Percentiles rank a stretch among this genome's conserved stretches.
Evolutionary conservation across 768 basidiomycete species (phyloP).

Genomic region (Lepiota venenata): DNA sequence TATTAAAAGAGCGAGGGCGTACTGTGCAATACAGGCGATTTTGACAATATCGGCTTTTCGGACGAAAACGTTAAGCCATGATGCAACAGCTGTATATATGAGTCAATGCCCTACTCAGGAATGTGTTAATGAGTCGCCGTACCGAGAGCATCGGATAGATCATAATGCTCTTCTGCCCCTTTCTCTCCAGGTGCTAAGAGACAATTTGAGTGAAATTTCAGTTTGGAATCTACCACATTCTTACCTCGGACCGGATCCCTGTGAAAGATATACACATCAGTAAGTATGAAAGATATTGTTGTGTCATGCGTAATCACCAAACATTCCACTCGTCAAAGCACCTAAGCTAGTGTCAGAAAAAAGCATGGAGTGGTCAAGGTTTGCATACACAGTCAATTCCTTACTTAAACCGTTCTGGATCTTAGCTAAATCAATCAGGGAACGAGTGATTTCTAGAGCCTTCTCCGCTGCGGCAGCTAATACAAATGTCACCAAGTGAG

Average conservation of each 20-base stretch:
- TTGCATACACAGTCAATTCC: conserved; percentile 33
- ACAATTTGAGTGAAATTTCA: neutral
- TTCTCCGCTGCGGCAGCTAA: conserved; percentile 49
- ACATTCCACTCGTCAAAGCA: conserved; percentile 60
- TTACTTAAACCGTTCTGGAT: conserved; percentile 34
- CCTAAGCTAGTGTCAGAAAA: conserved; percentile 15
- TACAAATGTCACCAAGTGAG: neutral
- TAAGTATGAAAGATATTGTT: neutral
- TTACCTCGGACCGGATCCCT: conserved; percentile 43
- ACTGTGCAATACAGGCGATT: conserved; percentile 62
- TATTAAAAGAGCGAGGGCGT: conserved; percentile 18
- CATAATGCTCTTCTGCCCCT: conserved; percentile 52
- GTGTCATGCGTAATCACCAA: conserved; percentile 26
- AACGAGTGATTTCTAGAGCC: conserved; percentile 46
- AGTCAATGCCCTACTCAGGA: neutral
- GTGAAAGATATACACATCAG: neutral
- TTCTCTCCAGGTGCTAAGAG: conserved; percentile 39
- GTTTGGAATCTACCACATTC: neutral
- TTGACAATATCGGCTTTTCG: conserved; percentile 56
- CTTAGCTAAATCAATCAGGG: conserved; percentile 49
- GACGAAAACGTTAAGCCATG: conserved; percentile 61
- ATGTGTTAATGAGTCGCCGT: neutral
- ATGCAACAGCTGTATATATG: conserved; percentile 41
- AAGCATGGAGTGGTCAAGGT: neutral
- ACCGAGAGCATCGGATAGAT: conserved; percentile 49